A percentile compares a stretch with the other conserved stretches of the same genome.
Evolutionary conservation across 495 filamentous ascomycete species (phyloP).

Genomic region (Friedmanniomyces simplex): DNA sequence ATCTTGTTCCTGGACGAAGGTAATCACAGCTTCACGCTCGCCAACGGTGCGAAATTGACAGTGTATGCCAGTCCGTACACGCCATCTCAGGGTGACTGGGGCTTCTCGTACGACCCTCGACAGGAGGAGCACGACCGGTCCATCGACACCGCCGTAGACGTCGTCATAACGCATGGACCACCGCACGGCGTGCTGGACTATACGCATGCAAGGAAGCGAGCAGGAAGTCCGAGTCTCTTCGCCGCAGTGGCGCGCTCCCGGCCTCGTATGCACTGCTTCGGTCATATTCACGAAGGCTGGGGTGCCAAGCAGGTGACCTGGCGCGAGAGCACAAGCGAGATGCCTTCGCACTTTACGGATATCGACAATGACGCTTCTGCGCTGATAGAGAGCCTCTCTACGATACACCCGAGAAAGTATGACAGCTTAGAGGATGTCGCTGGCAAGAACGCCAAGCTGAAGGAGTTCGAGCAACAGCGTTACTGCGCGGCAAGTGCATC

Average conservation of each 20-base stretch:
- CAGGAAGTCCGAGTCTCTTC: conserved; percentile 50
- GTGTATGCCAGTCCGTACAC: conserved; percentile 65
- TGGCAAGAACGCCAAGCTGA: not conserved
- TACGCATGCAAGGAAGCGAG: conserved; percentile 26
- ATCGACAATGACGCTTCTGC: conserved; percentile 31
- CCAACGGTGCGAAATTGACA: conserved; percentile 47
- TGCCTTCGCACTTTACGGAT: conserved; percentile 24
- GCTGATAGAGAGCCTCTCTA: not conserved
- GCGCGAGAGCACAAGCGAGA: conserved; percentile 30
- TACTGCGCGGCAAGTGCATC: conserved; percentile 13
- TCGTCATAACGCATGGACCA: conserved; percentile 58
- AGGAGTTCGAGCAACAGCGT: not conserved
- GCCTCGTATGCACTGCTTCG: conserved; percentile 59
- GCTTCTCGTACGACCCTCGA: conserved; percentile 44
- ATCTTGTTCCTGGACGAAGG: conserved; percentile 62
- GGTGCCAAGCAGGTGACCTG: conserved; percentile 53
- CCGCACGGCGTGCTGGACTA: conserved; percentile 50
- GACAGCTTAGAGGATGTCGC: not conserved
- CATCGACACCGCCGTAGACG: conserved; percentile 27
- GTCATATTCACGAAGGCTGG: conserved; percentile 67
- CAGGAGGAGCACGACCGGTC: conserved; percentile 42
- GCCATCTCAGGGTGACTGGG: conserved; percentile 49
- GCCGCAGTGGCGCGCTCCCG: conserved; percentile 42
- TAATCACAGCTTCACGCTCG: conserved; percentile 41
- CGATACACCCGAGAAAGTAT: not conserved